Evolutionary conservation across 192 early-diverging fungal species (phyloP).

Genomic region (Linnemannia elongata): DNA sequence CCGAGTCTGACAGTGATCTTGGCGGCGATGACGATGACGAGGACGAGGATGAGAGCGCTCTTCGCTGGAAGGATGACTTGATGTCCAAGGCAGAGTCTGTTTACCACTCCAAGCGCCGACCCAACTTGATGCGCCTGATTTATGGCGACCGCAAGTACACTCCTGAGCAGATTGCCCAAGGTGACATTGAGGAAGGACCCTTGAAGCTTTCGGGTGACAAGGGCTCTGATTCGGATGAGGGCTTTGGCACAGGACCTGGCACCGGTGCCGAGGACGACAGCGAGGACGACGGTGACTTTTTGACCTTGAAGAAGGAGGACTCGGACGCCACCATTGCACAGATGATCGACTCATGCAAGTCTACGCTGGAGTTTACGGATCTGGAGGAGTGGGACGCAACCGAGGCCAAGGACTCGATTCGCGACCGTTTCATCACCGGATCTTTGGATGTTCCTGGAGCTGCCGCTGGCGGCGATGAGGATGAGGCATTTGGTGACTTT

Average conservation of each 20-base stretch:
- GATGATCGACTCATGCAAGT: conserved; percentile 79
- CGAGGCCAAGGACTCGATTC: conserved; percentile 75
- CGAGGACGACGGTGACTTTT: conserved; percentile 72
- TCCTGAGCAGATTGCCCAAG: conserved; percentile 62
- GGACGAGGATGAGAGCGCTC: conserved; percentile 62
- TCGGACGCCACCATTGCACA: conserved; percentile 36
- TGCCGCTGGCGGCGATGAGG: conserved; percentile 63
- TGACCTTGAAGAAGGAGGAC: conserved; percentile 65
- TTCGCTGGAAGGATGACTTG: conserved; percentile 81
- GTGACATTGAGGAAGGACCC: conserved; percentile 55
- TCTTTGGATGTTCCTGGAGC: conserved; percentile 58
- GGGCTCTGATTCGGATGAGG: conserved; percentile 57
- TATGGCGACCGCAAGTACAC: conserved; percentile 74
- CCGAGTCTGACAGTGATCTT: conserved; percentile 83
- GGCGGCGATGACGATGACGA: conserved; percentile 61
- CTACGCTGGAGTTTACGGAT: conserved; percentile 66
- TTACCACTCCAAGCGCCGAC: conserved; percentile 70
- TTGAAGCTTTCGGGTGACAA: conserved; percentile 33
- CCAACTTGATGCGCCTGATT: conserved; percentile 92
- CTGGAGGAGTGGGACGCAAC: conserved; percentile 80
- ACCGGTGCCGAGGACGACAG: conserved; percentile 58
- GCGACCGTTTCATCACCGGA: conserved; percentile 86
- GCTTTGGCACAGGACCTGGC: conserved; percentile 60
- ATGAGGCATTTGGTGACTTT: conserved; percentile 81
- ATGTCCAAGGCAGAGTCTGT: conserved; percentile 71